phyloP scores from a whole-genome alignment of 2,329 filamentous ascomycete genomes.

The Epichloe aotearoae region DNA sequence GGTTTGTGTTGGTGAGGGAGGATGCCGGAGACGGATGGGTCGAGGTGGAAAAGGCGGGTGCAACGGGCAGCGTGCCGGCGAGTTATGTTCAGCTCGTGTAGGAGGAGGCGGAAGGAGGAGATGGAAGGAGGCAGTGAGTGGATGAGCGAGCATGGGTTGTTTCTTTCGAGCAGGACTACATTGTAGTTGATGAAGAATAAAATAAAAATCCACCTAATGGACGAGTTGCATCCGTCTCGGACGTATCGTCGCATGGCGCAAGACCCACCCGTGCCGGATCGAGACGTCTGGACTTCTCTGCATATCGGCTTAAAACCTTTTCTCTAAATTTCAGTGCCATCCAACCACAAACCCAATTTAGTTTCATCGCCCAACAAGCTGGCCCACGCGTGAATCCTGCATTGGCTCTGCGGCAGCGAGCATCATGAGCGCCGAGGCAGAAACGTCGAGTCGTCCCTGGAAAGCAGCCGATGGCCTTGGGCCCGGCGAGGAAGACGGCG shows the following conservation, averaged over 20 bases:
- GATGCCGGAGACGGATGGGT: constrained; percentile 93
- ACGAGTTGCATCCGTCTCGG: too few relatives aligned
- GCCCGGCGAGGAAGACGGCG: constrained; percentile 7
- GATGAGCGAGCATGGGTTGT: constrained; percentile 8
- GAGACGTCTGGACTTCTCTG: neutral
- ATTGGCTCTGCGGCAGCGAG: too few relatives aligned
- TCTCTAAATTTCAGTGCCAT: neutral
- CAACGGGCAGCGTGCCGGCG: constrained; percentile 79
- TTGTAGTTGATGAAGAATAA: neutral
- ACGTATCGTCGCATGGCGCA: neutral
- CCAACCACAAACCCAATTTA: too few relatives aligned
- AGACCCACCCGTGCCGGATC: neutral
- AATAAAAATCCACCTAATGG: neutral
- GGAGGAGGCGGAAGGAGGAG: constrained; percentile 7
- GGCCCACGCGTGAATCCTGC: too few relatives aligned
- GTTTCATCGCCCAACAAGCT: too few relatives aligned
- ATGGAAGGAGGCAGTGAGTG: neutral
- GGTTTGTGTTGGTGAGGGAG: constrained; percentile 76
- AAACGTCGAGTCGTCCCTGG: neutral
- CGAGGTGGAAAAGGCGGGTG: constrained; percentile 85
- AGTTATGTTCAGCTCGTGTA: constrained; percentile 77
- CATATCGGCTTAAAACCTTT: neutral
- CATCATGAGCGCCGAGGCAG: constrained; percentile 1
- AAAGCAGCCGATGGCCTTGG: neutral
- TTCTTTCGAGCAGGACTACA: neutral